A percentile compares a stretch with the other conserved stretches of the same genome.
These are phyloP conservation scores for Annulohypoxylon maeteangense DNA, from an alignment of 495 filamentous ascomycete species.

Conservation along the genomic window DNA sequence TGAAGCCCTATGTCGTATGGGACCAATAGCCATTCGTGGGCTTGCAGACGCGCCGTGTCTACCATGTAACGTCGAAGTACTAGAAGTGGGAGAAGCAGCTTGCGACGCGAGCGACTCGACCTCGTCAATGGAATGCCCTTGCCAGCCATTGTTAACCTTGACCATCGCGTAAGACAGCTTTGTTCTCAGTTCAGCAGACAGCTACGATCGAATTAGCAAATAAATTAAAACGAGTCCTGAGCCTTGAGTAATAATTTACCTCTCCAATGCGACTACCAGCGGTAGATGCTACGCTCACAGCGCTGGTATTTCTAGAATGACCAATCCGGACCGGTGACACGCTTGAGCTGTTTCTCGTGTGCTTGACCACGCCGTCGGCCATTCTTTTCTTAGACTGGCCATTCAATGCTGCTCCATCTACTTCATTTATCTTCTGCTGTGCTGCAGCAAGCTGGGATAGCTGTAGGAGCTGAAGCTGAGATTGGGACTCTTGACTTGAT, in stretches of 20 bases:
- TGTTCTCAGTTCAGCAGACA: constrained; percentile 79
- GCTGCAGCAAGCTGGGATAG: constrained; percentile 64
- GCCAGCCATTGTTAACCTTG: constrained; percentile 88
- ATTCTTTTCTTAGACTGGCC: constrained; percentile 67
- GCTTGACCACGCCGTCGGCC: constrained; percentile 71
- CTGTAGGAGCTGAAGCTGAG: constrained; percentile 53
- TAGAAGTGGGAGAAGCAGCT: constrained; percentile 66
- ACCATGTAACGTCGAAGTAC: constrained; percentile 61
- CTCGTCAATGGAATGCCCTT: constrained; percentile 73
- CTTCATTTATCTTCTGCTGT: constrained; percentile 57
- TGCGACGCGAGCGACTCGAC: constrained; percentile 75
- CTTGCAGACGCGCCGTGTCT: constrained; percentile 60
- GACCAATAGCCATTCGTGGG: constrained; percentile 51
- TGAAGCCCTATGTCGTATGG: constrained; percentile 47
- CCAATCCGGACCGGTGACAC: constrained; percentile 53
- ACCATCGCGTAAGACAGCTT: constrained; percentile 89
- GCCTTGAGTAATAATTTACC: constrained; percentile 61
- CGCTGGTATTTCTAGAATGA: constrained; percentile 77
- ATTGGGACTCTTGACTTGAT: constrained; percentile 58
- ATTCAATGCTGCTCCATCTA: constrained; percentile 32
- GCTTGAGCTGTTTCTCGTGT: constrained; percentile 52
- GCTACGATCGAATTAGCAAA: constrained; percentile 57
- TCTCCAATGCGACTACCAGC: constrained; percentile 76
- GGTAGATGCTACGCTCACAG: constrained; percentile 63
- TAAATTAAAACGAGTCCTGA: constrained; percentile 2